Evolutionary conservation across 2,329 filamentous ascomycete species (phyloP).

Genomic region (Aplosporella prunicola): DNA sequence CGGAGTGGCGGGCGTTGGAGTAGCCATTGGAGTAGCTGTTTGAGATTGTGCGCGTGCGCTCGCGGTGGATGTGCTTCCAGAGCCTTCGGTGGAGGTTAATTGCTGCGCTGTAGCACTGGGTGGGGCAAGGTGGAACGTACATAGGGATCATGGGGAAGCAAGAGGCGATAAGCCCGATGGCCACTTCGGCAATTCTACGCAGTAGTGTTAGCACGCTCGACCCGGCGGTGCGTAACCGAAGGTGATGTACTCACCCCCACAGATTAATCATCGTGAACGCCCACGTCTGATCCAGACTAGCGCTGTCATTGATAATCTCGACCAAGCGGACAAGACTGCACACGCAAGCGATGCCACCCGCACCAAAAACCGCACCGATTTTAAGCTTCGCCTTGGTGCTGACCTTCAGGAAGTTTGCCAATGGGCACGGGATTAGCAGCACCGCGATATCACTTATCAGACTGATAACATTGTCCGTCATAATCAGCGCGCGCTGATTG

Average conservation of each 20-base stretch:
- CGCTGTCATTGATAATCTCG: constrained; percentile 25
- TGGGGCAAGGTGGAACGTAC: no score
- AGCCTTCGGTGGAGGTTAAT: no score
- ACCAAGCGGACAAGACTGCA: constrained; percentile 32
- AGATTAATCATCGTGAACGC: constrained; percentile 29
- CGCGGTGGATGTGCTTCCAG: constrained; percentile 7
- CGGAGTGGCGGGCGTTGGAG: not conserved
- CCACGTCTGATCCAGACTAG: constrained; percentile 23
- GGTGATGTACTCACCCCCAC: constrained; percentile 24
- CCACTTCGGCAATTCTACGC: constrained; percentile 13
- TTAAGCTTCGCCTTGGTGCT: constrained; percentile 27
- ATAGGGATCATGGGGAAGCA: constrained; percentile 12
- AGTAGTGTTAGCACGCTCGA: not conserved
- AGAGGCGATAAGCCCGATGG: constrained; percentile 13
- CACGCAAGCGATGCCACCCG: constrained; percentile 29
- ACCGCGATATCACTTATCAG: constrained; percentile 30
- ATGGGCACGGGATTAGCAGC: constrained; percentile 26
- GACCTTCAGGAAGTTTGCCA: constrained; percentile 33
- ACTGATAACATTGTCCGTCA: constrained; percentile 32
- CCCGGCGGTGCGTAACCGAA: not conserved
- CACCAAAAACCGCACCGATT: constrained; percentile 29
- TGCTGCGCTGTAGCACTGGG: no score
- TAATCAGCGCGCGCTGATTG: constrained; percentile 28
- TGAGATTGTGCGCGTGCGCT: not conserved
- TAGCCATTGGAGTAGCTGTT: not conserved